Conservation (phyloP, 2,329 filamentous ascomycete genomes). For the Scedosporium minutisporum region DNA sequence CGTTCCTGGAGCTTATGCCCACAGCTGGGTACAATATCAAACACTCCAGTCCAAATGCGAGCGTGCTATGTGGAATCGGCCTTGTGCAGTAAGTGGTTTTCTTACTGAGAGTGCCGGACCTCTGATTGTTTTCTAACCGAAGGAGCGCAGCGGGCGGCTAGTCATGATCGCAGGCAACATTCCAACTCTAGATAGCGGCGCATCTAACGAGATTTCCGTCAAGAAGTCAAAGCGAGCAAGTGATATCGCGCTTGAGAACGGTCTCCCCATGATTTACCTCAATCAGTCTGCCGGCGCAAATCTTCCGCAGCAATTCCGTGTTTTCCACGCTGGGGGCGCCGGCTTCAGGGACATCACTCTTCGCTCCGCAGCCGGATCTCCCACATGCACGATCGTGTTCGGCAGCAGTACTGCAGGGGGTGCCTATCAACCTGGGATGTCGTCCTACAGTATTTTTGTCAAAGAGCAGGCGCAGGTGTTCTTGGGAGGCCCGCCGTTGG, state of each 20-base stretch:
- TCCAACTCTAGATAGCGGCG: conserved; percentile 4
- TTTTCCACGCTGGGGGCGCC: conserved; percentile 4
- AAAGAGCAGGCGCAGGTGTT: conserved; percentile 30
- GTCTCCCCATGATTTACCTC: conserved; percentile 6
- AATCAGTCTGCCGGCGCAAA: conserved; percentile 6
- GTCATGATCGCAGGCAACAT: conserved; percentile 7
- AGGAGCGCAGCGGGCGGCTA: background rate
- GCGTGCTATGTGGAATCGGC: conserved; percentile 3
- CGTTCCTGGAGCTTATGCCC: conserved; percentile 6
- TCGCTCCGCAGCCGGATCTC: conserved; percentile 3
- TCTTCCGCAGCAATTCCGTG: conserved; percentile 5
- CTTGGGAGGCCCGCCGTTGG: conserved; percentile 28
- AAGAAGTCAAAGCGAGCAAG: conserved; percentile 3
- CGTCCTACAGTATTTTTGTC: conserved; percentile 18
- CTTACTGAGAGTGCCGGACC: background rate
- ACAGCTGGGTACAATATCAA: conserved; percentile 4
- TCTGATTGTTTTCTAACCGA: background rate
- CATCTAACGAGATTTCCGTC: conserved; percentile 5
- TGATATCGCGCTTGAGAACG: conserved; percentile 3
- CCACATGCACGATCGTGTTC: conserved; percentile 7
- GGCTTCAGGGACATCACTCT: conserved; percentile 6
- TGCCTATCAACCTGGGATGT: conserved; percentile 7
- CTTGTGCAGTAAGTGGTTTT: conserved; percentile 3
- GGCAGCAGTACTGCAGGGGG: conserved; percentile 8
- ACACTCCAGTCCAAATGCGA: conserved; percentile 6